Evolutionary conservation across 352 stramenopile genomes (phyloP), one percentile per base, ranked within the genome.

Genomic region (Globisporangium paroecandrum): DNA sequence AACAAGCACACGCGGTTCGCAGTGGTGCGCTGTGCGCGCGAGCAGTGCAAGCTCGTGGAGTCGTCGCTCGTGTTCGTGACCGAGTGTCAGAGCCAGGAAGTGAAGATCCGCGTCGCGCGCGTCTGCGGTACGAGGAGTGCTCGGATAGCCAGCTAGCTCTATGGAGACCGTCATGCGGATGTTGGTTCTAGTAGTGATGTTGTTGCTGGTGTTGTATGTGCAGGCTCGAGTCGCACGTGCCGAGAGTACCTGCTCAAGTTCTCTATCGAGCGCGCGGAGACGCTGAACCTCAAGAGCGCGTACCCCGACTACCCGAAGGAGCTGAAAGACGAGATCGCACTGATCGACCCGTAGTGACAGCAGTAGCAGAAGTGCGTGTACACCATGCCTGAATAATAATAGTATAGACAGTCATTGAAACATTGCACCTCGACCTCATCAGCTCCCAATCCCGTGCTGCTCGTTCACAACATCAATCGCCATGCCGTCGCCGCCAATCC

Each of bases 11-110:
- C 83, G 20, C 74, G 62, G 53, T 38, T 91, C 15, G 78, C 79
- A 32, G 83, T 78, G 22, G 77, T 91, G 62, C 81, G 85, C 13
- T 93, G 85, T 43, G 80, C 83, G 10, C 78, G 85, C 18, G 83
- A 91, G 66, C 74, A 87, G 73, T 83, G 74, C 66, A 90, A 90
- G 65, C 74, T 90, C 61, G 81, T 93, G 20, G 83, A 93, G 73
- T 85, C 79, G 60, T 89, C 83, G 62, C 64, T 93, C 32, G 80
- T 89, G 43, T 90, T 93, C 58, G 81, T 91, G 56, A 93, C 81
- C 18, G 78, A 83, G 49, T 70, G 76, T 36, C 73, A 85, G 65
- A 74, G 65, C 32, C 83, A 90, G 74, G 85, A 93, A 27, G 27
- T 91, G 32, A 77, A 75, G 15, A 72, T 91, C 46, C 81, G 83